These are phyloP conservation scores for Aspergillus brunneoviolaceus DNA, from an alignment of 2,329 filamentous ascomycete species.

Conservation along the genomic window DNA sequence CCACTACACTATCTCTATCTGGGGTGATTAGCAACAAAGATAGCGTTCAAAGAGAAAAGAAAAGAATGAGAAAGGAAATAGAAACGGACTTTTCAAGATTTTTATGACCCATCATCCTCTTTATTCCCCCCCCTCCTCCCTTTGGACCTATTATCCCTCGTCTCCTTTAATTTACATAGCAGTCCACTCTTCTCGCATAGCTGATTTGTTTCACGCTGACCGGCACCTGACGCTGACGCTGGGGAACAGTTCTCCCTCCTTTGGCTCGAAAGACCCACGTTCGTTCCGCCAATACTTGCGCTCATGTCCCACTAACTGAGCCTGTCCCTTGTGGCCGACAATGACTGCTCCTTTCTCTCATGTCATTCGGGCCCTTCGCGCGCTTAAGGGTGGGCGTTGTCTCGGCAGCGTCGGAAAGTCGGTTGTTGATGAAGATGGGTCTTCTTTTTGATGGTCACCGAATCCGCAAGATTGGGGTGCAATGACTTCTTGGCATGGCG, in stretches of 20 bases:
- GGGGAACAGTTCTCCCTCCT: not conserved
- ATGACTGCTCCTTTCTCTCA: no score
- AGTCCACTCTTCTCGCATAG: not conserved
- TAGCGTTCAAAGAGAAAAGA: not conserved
- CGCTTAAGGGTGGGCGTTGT: not conserved
- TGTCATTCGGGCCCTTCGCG: not conserved
- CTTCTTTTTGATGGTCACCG: not conserved
- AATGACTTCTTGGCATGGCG: constrained; percentile 4
- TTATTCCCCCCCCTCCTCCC: no score
- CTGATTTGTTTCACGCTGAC: not conserved
- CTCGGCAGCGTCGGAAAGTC: not conserved
- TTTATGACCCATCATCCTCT: not conserved
- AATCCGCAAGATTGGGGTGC: constrained; percentile 1
- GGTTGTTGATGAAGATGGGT: not conserved
- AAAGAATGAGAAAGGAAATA: not conserved
- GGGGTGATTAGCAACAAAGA: not conserved
- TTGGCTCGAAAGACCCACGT: constrained; percentile 3
- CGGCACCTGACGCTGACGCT: constrained; percentile 5
- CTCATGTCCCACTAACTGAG: not conserved
- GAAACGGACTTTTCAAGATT: not conserved
- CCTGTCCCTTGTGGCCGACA: not conserved
- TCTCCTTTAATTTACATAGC: not conserved
- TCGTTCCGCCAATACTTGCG: constrained; percentile 1
- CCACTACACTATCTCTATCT: not conserved
- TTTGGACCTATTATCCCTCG: not conserved